These are phyloP conservation scores for Pterocarpus macrocarpus DNA, from an alignment of 306 rosid species.

Conservation along the genomic window DNA sequence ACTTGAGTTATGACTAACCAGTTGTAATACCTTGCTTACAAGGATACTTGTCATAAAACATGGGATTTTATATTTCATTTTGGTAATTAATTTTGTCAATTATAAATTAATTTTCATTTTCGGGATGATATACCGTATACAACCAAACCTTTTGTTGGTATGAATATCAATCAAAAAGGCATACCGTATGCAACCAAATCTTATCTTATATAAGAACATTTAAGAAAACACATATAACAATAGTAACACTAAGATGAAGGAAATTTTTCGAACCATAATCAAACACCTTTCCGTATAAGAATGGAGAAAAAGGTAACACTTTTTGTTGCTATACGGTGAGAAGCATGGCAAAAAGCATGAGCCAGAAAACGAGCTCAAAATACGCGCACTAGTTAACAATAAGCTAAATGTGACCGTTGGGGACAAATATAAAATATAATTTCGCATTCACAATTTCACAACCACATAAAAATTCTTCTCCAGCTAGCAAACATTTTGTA, in stretches of 20 bases:
- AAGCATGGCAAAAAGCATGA: constrained; percentile 16
- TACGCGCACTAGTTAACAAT: background rate
- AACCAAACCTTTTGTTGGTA: background rate
- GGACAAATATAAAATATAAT: background rate
- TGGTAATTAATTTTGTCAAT: background rate
- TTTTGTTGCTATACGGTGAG: background rate
- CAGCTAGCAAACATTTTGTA: background rate
- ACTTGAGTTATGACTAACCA: no score
- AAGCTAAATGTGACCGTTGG: background rate
- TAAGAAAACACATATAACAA: no score
- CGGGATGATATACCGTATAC: background rate
- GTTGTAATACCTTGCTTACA: no score
- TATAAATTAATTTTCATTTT: background rate
- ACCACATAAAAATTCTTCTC: background rate
- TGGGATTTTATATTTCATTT: no score
- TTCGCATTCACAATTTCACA: background rate
- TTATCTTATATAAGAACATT: no score
- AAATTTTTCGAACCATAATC: background rate
- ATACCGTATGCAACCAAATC: background rate
- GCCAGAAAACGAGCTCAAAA: background rate
- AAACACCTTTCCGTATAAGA: background rate
- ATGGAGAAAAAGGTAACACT: background rate
- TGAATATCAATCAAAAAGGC: no score
- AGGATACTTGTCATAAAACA: no score
- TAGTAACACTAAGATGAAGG: background rate